Conservation (phyloP, 2,329 filamentous ascomycete species). For the Endothia cerciana region DNA sequence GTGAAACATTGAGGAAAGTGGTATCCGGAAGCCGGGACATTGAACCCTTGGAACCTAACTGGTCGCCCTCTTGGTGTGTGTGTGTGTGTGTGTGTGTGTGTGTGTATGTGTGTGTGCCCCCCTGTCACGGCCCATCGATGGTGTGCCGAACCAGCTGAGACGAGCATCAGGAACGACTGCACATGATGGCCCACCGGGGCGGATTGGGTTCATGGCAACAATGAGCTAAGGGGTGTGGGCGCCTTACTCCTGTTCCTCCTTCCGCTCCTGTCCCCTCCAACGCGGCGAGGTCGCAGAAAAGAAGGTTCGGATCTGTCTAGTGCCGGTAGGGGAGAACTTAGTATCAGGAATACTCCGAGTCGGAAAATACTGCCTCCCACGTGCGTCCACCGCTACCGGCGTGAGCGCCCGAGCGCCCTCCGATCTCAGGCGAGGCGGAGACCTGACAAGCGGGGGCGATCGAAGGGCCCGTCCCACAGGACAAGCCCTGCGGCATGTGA, state of each 20-base stretch:
- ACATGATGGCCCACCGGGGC: too few relatives aligned
- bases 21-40: too few relatives aligned
- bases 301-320: slow-evolving; percentile 19
- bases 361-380: neutral
- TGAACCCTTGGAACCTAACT: neutral
- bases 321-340: slow-evolving; percentile 4
- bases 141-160: neutral
- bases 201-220: neutral
- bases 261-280: slow-evolving; percentile 21
- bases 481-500: slow-evolving; percentile 25
- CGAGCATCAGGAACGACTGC: neutral
- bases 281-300: slow-evolving; percentile 23
- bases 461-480: slow-evolving; percentile 11
- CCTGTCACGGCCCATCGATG: neutral
- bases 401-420: slow-evolving; percentile 2
- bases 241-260: slow-evolving; percentile 24
- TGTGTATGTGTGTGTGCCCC: too few relatives aligned
- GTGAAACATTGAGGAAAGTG: neutral
- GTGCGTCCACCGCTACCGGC: neutral
- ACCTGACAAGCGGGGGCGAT: slow-evolving; percentile 10
- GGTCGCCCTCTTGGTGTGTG: neutral
- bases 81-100: too few relatives aligned
- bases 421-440: neutral
- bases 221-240: neutral
- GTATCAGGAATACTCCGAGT: slow-evolving; percentile 6